Percentiles rank a stretch among this genome's conserved stretches.
Evolutionary conservation across 2,329 filamentous ascomycete genomes (phyloP).

Genomic region (Nemania sp.): DNA sequence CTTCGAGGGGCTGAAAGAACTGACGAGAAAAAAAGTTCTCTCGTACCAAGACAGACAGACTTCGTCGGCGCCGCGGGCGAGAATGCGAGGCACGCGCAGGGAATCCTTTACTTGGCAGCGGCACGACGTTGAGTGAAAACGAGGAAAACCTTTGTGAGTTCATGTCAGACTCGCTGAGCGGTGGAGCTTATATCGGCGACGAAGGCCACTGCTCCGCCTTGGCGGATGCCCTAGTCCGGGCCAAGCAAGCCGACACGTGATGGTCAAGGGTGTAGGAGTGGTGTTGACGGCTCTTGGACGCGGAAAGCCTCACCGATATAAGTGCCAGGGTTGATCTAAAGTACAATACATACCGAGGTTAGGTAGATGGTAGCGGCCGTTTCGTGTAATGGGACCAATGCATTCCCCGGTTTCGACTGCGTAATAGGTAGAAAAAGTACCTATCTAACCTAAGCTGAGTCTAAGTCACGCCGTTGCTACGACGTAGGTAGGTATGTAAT

Average conservation of each 20-base stretch:
- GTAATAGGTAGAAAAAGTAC: not conserved
- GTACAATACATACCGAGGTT: too few relatives aligned
- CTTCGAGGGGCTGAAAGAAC: too few relatives aligned
- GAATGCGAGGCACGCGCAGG: conserved; percentile 1
- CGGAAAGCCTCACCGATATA: conserved; percentile 13
- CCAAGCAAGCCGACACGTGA: not conserved
- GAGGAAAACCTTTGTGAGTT: not conserved
- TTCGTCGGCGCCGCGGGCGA: not conserved
- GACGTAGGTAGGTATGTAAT: too few relatives aligned
- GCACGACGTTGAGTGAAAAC: not conserved
- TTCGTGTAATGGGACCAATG: too few relatives aligned
- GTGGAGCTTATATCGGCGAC: conserved; percentile 28
- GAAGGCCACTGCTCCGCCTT: conserved; percentile 34
- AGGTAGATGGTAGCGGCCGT: too few relatives aligned
- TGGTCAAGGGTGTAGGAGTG: conserved; percentile 12
- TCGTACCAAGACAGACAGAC: not conserved
- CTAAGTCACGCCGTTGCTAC: too few relatives aligned
- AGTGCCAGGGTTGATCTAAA: not conserved
- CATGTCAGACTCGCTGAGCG: conserved; percentile 1
- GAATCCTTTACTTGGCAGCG: conserved; percentile 20
- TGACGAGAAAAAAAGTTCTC: too few relatives aligned
- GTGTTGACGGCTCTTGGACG: not conserved
- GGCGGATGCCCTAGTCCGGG: conserved; percentile 25
- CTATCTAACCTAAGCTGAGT: too few relatives aligned
- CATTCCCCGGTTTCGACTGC: too few relatives aligned